Percentiles rank a stretch among this genome's conserved stretches.
Conservation (phyloP, 371 early-diverging fungal genomes). For the Capillidium rhysosporum region DNA sequence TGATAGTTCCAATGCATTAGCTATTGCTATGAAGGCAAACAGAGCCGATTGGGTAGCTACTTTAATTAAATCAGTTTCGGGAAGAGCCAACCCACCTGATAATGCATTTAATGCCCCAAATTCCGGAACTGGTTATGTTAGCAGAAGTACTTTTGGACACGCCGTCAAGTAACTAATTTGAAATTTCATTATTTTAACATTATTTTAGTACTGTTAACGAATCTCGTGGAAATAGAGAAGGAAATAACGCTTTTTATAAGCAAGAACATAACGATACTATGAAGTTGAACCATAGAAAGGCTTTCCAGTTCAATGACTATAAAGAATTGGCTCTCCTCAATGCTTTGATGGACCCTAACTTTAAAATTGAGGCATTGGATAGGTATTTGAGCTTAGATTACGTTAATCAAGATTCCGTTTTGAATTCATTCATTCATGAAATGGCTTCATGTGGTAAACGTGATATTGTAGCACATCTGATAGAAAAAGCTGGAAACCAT, state of each 20-base stretch:
- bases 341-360: not conserved
- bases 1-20: slow-evolving; percentile 6
- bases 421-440: slow-evolving; percentile 14
- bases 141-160: slow-evolving; percentile 18
- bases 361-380: not conserved
- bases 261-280: not conserved
- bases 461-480: slow-evolving; percentile 13
- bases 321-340: not conserved
- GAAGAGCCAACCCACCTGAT: slow-evolving; percentile 10
- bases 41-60: slow-evolving; percentile 6
- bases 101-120: slow-evolving; percentile 10
- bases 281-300: slow-evolving; percentile 8
- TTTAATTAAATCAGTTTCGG: not conserved
- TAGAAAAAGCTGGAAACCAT: slow-evolving; percentile 4
- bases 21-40: slow-evolving; percentile 7
- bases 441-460: slow-evolving; percentile 20
- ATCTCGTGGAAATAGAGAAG: slow-evolving; percentile 37
- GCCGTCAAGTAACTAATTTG: slow-evolving; percentile 13
- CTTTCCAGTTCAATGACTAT: too few relatives aligned
- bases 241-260: slow-evolving; percentile 26
- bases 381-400: not conserved
- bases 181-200: too few relatives aligned
- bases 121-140: slow-evolving; percentile 18
- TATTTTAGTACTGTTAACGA: slow-evolving; percentile 18
- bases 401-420: not conserved